Base-by-base conservation (phyloP, 768 basidiomycete species). In the Mycena albidolilacea region DNA sequence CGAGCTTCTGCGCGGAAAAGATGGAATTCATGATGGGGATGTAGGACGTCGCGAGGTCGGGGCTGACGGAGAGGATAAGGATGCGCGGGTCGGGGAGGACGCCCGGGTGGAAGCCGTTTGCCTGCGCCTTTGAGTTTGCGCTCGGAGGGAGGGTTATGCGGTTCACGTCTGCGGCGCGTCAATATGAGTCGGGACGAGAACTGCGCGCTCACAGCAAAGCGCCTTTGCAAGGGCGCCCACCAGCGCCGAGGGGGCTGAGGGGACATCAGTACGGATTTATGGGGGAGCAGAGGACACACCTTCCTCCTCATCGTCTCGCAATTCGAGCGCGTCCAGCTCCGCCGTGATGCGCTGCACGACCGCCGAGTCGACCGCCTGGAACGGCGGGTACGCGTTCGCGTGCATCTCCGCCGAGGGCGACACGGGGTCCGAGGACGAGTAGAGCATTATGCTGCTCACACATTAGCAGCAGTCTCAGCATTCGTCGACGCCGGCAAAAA, bases 1-100 rank as follows among this genome's bases (percentile, higher is more conserved):
- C 97, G 76, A 96, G 87, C 85, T 99, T 99, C 82, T 99, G 98
- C 6, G 98, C 98, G 19, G 97, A 97, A 83, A 99, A 99, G 61
- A 99, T 99, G 66, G 97, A 93, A 80, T 99, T 99, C 98, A 99
- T 99, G 80, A 99, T 92, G 35, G 97, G 95, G 61, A 99, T 97
- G 82, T 99, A 99, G 11, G 97, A 95, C 9, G 92, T 88, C 10
- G 95, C 93, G 38, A 93, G 87, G 82, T 97, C 95, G 17, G 95
- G 95, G 12, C 97, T 97, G 67, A 98, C 96, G 50, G 96, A 97
- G 65, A 99, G 86, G 74, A 99, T 94, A 79, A 82, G 81, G 55
- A 85, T 84, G 61, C 82, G 80, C 67, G 84, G 84, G 77, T 86
- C 82, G 46, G 83, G 81, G 66, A 82, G 80, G 58, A 78, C 77